Base-by-base conservation (phyloP, 1,284 basidiomycete genomes). In the Rhodotorula sp. region DNA sequence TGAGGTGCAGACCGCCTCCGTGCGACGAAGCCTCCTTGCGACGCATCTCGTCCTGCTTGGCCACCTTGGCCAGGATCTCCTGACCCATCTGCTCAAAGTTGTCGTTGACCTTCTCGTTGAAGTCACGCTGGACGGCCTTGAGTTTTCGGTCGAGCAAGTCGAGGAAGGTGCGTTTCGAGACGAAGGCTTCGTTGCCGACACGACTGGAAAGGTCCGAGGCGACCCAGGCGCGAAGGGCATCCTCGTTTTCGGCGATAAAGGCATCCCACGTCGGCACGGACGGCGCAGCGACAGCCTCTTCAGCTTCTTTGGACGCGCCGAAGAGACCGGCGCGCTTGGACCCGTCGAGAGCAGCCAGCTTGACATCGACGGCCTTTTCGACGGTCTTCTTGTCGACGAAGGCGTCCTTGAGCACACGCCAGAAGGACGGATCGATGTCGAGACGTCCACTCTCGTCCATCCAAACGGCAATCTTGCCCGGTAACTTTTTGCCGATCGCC, bases 341-440 rank as follows among this genome's bases (percentile, higher is more conserved):
- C 58, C 77, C 70, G 29, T 79, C 73, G 26, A 71, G 6, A 17
- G 66, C 55, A 6, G 51, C 66, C 42, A 81, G 76, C 62, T 78
- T 66, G 2, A 62, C 44, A 20, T 80, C 79, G 33, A 69, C 53
- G 18, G 60, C 51, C 22, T 56, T 54, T 49, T 77, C 79, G 37
- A 69, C 60, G 2, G 56, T 51, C n/a, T 56, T 57, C 54, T 77
- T 74, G 30, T 78, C 79, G 26, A 80, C 79, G 68, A 84, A 80
- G 20, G 83, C 81, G 64, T 80, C 80, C 69, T 81, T 80, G 69
- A 85, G 79, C 64, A 82, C 80, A 14, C 76, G 78, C 82, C 83
- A 84, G 77, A 84, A 83, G 24, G 75, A 71, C 6, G 83, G 83
- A 62, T 83, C 82, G 62, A 84, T 79, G 29, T 79, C 77, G 33